A percentile compares a stretch with the other conserved stretches of the same genome.
phyloP scores from a whole-genome alignment of 2,329 filamentous ascomycete species.

The Trichophyton verrucosum region DNA sequence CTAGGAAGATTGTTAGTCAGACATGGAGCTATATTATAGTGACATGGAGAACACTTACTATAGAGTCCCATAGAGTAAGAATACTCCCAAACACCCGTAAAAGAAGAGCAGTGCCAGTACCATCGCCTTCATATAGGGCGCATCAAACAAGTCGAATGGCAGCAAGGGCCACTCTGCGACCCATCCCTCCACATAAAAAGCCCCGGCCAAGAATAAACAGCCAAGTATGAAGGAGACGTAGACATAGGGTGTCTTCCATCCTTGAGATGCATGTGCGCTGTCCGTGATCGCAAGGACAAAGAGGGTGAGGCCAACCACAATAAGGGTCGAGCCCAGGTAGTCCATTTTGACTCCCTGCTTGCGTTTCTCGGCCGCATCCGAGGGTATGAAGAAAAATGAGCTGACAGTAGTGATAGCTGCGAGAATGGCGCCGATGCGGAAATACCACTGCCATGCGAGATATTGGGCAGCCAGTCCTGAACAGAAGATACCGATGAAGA shows the following conservation, averaged over 20 bases:
- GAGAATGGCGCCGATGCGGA: constrained; percentile 51
- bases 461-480: constrained; percentile 47
- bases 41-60: constrained; percentile 40
- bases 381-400: constrained; percentile 40
- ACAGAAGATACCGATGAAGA: constrained; percentile 49
- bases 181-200: constrained; percentile 62
- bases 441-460: constrained; percentile 53
- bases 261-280: constrained; percentile 52
- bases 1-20: constrained; percentile 24
- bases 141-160: constrained; percentile 55
- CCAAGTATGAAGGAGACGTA: constrained; percentile 53
- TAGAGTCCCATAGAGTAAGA: constrained; percentile 56
- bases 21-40: not conserved
- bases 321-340: constrained; percentile 50
- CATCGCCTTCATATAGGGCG: constrained; percentile 56
- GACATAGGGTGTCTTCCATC: constrained; percentile 65
- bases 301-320: constrained; percentile 53
- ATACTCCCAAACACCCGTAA: constrained; percentile 58
- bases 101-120: constrained; percentile 49
- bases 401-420: constrained; percentile 35
- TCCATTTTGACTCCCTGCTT: constrained; percentile 49
- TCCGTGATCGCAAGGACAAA: constrained; percentile 66
- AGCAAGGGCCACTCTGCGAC: constrained; percentile 56
- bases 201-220: constrained; percentile 43
- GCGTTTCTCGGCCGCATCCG: constrained; percentile 29